Conservation (phyloP, 768 basidiomycete species). For the Lyophyllum semitale region DNA sequence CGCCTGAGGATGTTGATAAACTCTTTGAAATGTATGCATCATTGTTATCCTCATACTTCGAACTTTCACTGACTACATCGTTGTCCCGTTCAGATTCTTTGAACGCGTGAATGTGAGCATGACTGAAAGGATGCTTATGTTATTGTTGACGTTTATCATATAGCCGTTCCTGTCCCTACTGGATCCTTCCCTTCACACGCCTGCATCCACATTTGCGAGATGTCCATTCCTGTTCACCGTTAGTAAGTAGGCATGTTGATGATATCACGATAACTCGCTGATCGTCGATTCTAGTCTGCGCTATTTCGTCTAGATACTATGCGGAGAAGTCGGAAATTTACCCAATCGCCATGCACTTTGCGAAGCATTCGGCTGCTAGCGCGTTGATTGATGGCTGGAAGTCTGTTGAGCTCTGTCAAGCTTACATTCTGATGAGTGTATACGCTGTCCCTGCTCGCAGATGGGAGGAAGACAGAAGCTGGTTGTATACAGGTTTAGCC, state of each 20-base stretch:
- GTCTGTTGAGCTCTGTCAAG: slow-evolving; percentile 88
- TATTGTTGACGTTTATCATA: slow-evolving; percentile 1
- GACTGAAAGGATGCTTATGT: background rate
- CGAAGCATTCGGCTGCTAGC: slow-evolving; percentile 79
- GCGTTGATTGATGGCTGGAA: slow-evolving; percentile 82
- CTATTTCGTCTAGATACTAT: slow-evolving; percentile 83
- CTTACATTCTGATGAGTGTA: slow-evolving; percentile 86
- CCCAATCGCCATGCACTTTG: slow-evolving; percentile 87
- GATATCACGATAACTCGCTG: background rate
- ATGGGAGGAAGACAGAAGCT: slow-evolving; percentile 91
- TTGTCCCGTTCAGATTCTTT: slow-evolving; percentile 56
- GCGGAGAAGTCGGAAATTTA: slow-evolving; percentile 81
- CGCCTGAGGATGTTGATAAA: slow-evolving; percentile 76
- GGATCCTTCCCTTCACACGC: slow-evolving; percentile 80
- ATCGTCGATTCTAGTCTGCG: slow-evolving; percentile 59
- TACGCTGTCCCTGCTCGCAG: slow-evolving; percentile 77
- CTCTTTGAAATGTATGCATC: slow-evolving; percentile 76
- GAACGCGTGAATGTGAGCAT: slow-evolving; percentile 63
- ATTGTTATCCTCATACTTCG: background rate
- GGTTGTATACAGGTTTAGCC: slow-evolving; percentile 87
- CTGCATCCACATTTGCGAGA: slow-evolving; percentile 75
- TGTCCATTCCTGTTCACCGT: slow-evolving; percentile 93
- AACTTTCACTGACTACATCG: slow-evolving; percentile 5
- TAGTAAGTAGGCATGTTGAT: slow-evolving; percentile 43
- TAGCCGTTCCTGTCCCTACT: slow-evolving; percentile 74